A percentile compares a stretch with the other conserved stretches of the same genome.
Conservation (phyloP, 1,139 yeast species). For the Ogataea hybrid region DNA sequence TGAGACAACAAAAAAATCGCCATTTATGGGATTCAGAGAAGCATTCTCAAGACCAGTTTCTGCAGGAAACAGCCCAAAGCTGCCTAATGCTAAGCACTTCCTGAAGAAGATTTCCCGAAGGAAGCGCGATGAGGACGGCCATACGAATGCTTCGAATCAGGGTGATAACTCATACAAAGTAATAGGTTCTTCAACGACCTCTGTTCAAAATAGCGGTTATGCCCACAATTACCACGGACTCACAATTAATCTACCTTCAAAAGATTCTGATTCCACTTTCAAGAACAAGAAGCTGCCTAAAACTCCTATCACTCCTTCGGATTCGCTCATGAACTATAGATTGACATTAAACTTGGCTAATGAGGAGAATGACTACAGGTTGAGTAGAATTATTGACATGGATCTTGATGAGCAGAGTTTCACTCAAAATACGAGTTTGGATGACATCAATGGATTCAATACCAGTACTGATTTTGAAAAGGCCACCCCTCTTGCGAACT, state of each 20-base stretch:
- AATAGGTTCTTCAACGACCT: slow-evolving; percentile 4
- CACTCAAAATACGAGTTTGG: slow-evolving; percentile 1
- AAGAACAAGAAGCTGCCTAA: too few relatives aligned
- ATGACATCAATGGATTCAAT: slow-evolving; percentile 1
- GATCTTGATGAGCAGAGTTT: slow-evolving; percentile 8
- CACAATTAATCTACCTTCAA: too few relatives aligned
- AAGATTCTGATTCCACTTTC: too few relatives aligned
- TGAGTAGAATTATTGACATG: slow-evolving; percentile 22
- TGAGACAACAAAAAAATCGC: slow-evolving; percentile 15
- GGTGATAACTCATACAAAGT: slow-evolving; percentile 10
- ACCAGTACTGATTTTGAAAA: slow-evolving; percentile 6
- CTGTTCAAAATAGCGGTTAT: too few relatives aligned
- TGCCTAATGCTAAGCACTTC: slow-evolving; percentile 17
- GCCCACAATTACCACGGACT: too few relatives aligned
- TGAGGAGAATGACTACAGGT: slow-evolving; percentile 19
- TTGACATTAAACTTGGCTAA: too few relatives aligned
- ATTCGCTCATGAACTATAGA: too few relatives aligned
- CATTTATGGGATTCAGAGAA: slow-evolving; percentile 19
- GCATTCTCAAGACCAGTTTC: slow-evolving; percentile 20
- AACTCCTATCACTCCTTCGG: too few relatives aligned
- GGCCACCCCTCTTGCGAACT: slow-evolving; percentile 3
- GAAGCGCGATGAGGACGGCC: slow-evolving; percentile 11
- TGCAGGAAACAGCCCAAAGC: slow-evolving; percentile 12
- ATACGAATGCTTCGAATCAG: slow-evolving; percentile 1
- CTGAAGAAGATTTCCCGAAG: slow-evolving; percentile 21